Evolutionary conservation across 2,329 filamentous ascomycete species (phyloP).

Genomic region (Aureobasidium sp.): DNA sequence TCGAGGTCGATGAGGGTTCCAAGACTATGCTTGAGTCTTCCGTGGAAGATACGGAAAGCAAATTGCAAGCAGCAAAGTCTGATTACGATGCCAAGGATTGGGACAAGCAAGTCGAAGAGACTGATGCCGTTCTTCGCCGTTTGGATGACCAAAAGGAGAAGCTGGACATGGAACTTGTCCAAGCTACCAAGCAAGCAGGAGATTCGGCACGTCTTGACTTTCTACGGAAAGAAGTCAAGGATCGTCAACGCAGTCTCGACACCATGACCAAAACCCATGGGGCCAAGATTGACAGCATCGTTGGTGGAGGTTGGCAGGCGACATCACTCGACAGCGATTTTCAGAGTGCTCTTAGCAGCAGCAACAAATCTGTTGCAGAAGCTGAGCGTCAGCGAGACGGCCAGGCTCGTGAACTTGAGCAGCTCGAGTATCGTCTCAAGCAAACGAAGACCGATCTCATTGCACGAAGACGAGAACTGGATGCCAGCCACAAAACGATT

Average conservation of each 20-base stretch:
- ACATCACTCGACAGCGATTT: conserved; percentile 65
- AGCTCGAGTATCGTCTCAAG: conserved; percentile 66
- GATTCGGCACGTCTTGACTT: conserved; percentile 80
- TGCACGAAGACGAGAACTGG: conserved; percentile 56
- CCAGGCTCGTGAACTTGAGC: conserved; percentile 64
- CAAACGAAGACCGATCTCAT: conserved; percentile 57
- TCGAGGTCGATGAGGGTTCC: conserved; percentile 78
- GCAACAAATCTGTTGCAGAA: conserved; percentile 52
- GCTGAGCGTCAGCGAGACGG: conserved; percentile 65
- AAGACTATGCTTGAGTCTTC: conserved; percentile 71
- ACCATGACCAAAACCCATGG: conserved; percentile 71
- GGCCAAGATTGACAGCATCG: conserved; percentile 57
- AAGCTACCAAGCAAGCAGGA: conserved; percentile 71
- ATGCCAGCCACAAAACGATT: conserved; percentile 52
- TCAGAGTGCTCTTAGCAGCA: conserved; percentile 54
- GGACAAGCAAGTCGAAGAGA: conserved; percentile 62
- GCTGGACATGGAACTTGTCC: conserved; percentile 72
- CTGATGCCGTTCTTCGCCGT: conserved; percentile 57
- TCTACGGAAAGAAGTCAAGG: conserved; percentile 70
- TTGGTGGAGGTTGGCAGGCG: conserved; percentile 63
- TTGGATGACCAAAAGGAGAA: conserved; percentile 66
- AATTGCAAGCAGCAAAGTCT: conserved; percentile 56
- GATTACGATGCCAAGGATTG: conserved; percentile 58
- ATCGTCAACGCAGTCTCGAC: conserved; percentile 66
- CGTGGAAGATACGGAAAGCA: conserved; percentile 60